phyloP scores from a whole-genome alignment of 108 stramenopile genomes.

The Halocafeteria seosinensis region DNA sequence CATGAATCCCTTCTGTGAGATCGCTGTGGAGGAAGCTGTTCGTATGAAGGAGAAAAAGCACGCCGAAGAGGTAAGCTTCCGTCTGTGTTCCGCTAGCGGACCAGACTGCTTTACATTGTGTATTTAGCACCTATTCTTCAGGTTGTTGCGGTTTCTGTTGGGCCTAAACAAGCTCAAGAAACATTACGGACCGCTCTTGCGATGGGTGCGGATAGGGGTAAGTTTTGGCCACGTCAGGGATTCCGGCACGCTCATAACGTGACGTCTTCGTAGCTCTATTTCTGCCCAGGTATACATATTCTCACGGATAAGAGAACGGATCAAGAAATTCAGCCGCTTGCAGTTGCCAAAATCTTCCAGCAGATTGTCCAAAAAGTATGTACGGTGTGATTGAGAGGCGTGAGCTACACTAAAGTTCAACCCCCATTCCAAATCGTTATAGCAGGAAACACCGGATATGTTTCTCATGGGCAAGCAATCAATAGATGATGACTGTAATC shows the following conservation, averaged over 20 bases:
- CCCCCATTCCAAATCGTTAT: no score
- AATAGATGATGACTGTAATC: slow-evolving; percentile 68
- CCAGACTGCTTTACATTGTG: neutral
- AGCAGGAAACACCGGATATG: slow-evolving; percentile 61
- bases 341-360: slow-evolving; percentile 52
- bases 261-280: slow-evolving; percentile 31
- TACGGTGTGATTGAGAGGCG: neutral
- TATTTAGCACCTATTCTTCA: slow-evolving; percentile 9
- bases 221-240: neutral
- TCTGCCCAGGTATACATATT: slow-evolving; percentile 76
- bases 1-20: slow-evolving; percentile 99
- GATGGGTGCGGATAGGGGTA: slow-evolving; percentile 42
- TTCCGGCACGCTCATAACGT: neutral
- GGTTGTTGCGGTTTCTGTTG: slow-evolving; percentile 80
- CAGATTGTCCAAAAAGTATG: no score
- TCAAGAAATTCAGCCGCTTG: slow-evolving; percentile 85
- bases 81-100: neutral
- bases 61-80: slow-evolving; percentile 41
- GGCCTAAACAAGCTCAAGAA: slow-evolving; percentile 87
- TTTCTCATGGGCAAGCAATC: slow-evolving; percentile 91
- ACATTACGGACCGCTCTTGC: slow-evolving; percentile 66
- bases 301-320: slow-evolving; percentile 71
- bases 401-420: slow-evolving; percentile 41
- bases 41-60: slow-evolving; percentile 68
- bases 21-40: slow-evolving; percentile 82